Conservation (phyloP, 192 early-diverging fungal genomes). For the Coemansia sp. region DNA sequence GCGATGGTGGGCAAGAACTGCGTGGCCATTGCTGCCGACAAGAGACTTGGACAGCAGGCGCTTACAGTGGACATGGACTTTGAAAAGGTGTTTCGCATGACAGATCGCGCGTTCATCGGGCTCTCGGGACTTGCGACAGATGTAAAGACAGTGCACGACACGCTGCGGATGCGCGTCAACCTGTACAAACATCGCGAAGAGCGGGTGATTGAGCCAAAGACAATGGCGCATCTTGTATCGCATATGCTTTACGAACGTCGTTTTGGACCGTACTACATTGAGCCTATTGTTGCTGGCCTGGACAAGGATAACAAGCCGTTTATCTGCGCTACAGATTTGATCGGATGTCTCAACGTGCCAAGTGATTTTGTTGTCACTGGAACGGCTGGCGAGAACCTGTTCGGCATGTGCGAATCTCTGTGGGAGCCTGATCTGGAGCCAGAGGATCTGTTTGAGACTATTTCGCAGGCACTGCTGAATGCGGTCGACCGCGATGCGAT, state of each 20-base stretch:
- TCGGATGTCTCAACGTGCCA: conserved; percentile 91
- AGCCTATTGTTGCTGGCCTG: conserved; percentile 94
- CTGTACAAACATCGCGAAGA: conserved; percentile 96
- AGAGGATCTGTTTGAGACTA: conserved; percentile 96
- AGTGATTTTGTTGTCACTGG: conserved; percentile 95
- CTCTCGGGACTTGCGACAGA: conserved; percentile 95
- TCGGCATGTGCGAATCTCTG: conserved; percentile 94
- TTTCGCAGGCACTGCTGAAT: conserved; percentile 91
- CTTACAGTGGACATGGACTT: conserved; percentile 95
- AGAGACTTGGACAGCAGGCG: conserved; percentile 87
- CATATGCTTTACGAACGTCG: conserved; percentile 93
- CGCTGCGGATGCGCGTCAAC: conserved; percentile 90
- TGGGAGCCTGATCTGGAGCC: conserved; percentile 98
- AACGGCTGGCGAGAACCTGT: conserved; percentile 82
- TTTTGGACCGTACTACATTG: conserved; percentile 94
- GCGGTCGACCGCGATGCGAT: conserved; percentile 93
- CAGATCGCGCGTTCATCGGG: conserved; percentile 84
- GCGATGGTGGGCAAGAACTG: conserved; percentile 99
- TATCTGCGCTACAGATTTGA: conserved; percentile 92
- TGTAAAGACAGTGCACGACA: conserved; percentile 89
- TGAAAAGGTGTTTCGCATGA: conserved; percentile 88
- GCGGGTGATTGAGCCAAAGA: conserved; percentile 91
- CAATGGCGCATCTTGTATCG: conserved; percentile 90
- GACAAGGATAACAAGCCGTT: conserved; percentile 87
- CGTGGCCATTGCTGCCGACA: conserved; percentile 96